A percentile compares a stretch with the other conserved stretches of the same genome.
Conservation (phyloP, 768 basidiomycete genomes). For the Trametes gibbosa region DNA sequence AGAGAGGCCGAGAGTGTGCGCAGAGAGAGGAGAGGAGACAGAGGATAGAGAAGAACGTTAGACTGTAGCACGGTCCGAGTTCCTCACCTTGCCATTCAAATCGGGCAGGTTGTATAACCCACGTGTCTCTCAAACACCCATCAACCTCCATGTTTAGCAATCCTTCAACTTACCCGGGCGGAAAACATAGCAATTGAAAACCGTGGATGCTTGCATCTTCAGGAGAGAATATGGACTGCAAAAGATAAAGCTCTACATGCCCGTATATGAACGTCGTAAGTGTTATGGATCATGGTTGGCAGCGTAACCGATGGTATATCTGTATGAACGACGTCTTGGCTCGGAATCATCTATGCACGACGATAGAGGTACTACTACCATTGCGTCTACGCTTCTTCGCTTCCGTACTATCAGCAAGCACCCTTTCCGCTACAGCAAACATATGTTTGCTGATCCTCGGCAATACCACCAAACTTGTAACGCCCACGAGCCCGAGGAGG, state of each 20-base stretch:
- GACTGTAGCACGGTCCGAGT: not conserved
- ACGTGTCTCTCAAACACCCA: not conserved
- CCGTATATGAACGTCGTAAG: no score
- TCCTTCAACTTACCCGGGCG: no score
- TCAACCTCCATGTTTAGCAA: not conserved
- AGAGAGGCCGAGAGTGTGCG: not conserved
- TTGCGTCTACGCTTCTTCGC: not conserved
- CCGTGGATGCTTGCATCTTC: no score
- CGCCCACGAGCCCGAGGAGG: conserved; percentile 30
- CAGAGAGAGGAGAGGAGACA: not conserved
- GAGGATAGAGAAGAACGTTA: not conserved
- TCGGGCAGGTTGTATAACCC: not conserved
- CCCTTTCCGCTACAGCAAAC: conserved; percentile 13
- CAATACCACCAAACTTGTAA: conserved; percentile 23
- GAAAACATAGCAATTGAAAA: no score
- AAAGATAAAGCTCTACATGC: no score
- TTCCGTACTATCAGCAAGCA: conserved; percentile 19
- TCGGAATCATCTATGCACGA: no score
- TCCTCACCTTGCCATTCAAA: not conserved
- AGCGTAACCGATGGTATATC: no score
- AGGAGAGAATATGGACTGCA: no score
- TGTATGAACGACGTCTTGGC: no score
- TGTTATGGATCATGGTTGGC: no score
- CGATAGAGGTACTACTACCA: no score
- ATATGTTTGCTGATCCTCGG: conserved; percentile 17